phyloP scores from a whole-genome alignment of 2,329 filamentous ascomycete species.

The Trichoderma koningiopsis region DNA sequence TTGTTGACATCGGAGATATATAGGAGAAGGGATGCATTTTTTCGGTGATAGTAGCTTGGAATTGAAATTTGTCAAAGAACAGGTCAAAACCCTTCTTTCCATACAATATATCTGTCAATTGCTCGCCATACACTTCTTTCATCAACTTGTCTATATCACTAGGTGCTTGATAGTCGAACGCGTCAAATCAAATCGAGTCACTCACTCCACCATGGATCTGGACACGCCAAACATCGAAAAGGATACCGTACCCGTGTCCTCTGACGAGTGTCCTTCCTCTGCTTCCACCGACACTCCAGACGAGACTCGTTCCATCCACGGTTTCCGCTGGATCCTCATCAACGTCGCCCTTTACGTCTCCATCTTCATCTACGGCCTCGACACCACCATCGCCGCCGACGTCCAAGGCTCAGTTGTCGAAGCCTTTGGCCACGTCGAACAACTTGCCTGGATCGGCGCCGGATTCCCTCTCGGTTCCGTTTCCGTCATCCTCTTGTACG shows the following conservation, averaged over 20 bases:
- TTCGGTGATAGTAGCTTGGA: background rate
- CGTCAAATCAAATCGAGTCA: background rate
- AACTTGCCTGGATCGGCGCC: constrained; percentile 45
- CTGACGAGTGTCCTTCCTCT: background rate
- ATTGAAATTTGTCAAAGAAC: too few relatives aligned
- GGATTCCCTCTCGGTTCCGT: constrained; percentile 46
- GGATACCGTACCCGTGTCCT: background rate
- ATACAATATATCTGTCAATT: background rate
- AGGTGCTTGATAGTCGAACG: background rate
- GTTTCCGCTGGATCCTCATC: constrained; percentile 7
- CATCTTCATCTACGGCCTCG: constrained; percentile 28
- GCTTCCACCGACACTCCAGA: background rate
- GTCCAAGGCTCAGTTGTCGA: constrained; percentile 47
- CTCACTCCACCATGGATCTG: background rate
- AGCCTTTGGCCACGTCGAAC: constrained; percentile 40
- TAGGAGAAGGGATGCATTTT: background rate
- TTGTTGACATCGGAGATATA: background rate
- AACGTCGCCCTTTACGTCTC: constrained; percentile 1
- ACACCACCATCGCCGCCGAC: constrained; percentile 55
- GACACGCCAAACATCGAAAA: background rate
- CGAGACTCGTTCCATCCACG: background rate
- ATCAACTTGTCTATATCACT: background rate
- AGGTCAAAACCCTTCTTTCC: too few relatives aligned
- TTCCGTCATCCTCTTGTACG: constrained; percentile 40
- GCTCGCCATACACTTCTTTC: background rate